Percentiles rank a stretch among this genome's conserved stretches.
Conservation (phyloP, 768 basidiomycete genomes). For the Leccinellum luteum region DNA sequence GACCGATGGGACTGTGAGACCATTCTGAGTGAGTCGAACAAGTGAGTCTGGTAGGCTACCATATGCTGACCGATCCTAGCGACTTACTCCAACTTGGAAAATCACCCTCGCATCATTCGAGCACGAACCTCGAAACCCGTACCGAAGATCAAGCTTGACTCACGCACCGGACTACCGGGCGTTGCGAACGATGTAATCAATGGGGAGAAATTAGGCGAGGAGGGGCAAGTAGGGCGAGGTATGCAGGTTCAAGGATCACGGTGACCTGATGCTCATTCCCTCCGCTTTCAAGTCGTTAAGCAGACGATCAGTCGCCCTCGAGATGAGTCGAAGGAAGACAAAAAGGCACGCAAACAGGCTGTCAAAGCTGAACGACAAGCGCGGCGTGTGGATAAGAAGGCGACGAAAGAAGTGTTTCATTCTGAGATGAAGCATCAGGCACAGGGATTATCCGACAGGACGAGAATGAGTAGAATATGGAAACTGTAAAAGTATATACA, state of each 20-base stretch:
- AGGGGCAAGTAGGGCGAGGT: conserved; percentile 28
- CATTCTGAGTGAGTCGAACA: conserved; percentile 69
- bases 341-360: conserved; percentile 66
- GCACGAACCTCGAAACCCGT: conserved; percentile 53
- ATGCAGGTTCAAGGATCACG: neutral
- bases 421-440: conserved; percentile 63
- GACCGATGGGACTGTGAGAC: conserved; percentile 97
- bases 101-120: conserved; percentile 88
- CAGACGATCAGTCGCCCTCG: conserved; percentile 66
- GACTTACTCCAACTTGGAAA: conserved; percentile 96
- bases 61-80: conserved; percentile 45
- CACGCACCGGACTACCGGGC: conserved; percentile 73
- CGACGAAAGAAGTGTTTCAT: conserved; percentile 58
- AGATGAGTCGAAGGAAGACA: conserved; percentile 74
- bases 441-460: conserved; percentile 43
- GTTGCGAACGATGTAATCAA: conserved; percentile 33
- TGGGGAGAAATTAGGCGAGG: conserved; percentile 25
- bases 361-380: conserved; percentile 64
- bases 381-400: conserved; percentile 67
- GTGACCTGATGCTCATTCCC: conserved; percentile 1
- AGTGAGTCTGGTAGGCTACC: neutral
- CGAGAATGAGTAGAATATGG: conserved; percentile 27
- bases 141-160: conserved; percentile 68
- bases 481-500: no score
- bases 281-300: conserved; percentile 14